These are phyloP conservation scores for Akanthomyces lecanii DNA, from an alignment of 2,329 filamentous ascomycete species.

Conservation along the genomic window DNA sequence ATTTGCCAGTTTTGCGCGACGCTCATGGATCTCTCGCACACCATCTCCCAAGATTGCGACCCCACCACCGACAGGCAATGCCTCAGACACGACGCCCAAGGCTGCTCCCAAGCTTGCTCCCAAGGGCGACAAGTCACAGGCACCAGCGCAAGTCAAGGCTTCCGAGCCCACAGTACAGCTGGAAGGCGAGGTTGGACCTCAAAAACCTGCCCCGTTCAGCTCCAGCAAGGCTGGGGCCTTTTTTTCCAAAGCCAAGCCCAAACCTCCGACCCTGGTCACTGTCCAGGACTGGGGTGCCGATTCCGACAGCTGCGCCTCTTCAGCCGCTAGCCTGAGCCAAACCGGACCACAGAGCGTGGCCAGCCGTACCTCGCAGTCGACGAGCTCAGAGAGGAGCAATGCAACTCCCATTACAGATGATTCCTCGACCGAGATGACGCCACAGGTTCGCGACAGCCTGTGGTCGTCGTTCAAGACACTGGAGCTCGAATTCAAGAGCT, in stretches of 20 bases:
- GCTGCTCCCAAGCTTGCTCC: conserved; percentile 24
- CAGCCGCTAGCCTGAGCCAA: conserved; percentile 41
- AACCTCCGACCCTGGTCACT: conserved; percentile 41
- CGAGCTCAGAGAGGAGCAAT: conserved; percentile 34
- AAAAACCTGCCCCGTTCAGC: conserved; percentile 34
- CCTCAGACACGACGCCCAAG: conserved; percentile 24
- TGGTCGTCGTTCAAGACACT: conserved; percentile 53
- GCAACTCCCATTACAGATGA: conserved; percentile 38
- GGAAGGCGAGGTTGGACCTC: conserved; percentile 19
- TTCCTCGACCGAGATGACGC: conserved; percentile 42
- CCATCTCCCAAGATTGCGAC: conserved; percentile 40
- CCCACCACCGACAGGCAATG: conserved; percentile 24
- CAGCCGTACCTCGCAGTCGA: conserved; percentile 36
- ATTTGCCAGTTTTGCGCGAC: conserved; percentile 47
- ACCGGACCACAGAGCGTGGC: conserved; percentile 37
- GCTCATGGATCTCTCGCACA: conserved; percentile 51
- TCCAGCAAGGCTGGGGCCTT: conserved; percentile 45
- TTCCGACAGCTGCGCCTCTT: conserved; percentile 44
- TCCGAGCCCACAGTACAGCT: background rate
- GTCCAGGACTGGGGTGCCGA: conserved; percentile 33
- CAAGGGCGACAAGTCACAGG: conserved; percentile 25
- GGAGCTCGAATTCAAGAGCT: conserved; percentile 49
- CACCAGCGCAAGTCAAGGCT: conserved; percentile 12
- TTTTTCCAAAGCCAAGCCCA: conserved; percentile 46
- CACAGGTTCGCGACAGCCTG: conserved; percentile 46